Conservation (phyloP, 202 grass and related monocot genomes). For the Setaria italica region DNA sequence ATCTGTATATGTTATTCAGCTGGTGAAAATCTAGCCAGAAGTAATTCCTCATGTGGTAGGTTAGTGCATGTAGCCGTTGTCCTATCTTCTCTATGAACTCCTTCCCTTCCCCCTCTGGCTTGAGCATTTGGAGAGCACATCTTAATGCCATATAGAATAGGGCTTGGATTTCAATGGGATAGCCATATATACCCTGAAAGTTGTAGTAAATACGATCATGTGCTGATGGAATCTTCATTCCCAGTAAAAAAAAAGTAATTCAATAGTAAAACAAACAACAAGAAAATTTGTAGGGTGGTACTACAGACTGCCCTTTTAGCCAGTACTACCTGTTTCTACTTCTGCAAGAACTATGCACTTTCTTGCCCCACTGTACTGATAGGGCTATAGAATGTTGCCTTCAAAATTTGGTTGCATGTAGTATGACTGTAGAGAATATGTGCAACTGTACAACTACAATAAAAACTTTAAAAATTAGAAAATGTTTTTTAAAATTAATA, state of each 20-base stretch:
- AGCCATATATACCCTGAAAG: slow-evolving; percentile 93
- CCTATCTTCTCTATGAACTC: slow-evolving; percentile 90
- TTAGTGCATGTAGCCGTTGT: slow-evolving; percentile 80
- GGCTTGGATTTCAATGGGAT: slow-evolving; percentile 95
- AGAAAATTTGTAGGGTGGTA: slow-evolving; percentile 10
- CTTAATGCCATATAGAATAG: slow-evolving; percentile 95
- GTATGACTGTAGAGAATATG: background rate
- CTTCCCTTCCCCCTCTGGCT: slow-evolving; percentile 81
- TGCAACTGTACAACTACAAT: background rate
- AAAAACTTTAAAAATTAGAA: slow-evolving; percentile 17
- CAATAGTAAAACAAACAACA: slow-evolving; percentile 4
- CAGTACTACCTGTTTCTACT: slow-evolving; percentile 6
- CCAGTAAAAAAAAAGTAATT: slow-evolving; percentile 4
- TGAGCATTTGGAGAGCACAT: slow-evolving; percentile 81
- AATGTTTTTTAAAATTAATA: background rate
- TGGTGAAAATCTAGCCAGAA: slow-evolving; percentile 95
- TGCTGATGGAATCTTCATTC: slow-evolving; percentile 8
- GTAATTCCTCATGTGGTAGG: slow-evolving; percentile 94
- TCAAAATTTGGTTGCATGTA: background rate
- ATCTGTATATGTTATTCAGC: slow-evolving; percentile 92
- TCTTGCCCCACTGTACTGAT: background rate
- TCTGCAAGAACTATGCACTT: slow-evolving; percentile 1
- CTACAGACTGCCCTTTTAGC: background rate
- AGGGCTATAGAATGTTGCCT: background rate
- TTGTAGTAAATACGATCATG: slow-evolving; percentile 15